Percentiles rank a stretch among this genome's conserved stretches.
Evolutionary conservation across 164 flowering plant genomes (phyloP).

Genomic region (Liquidambar formosana): DNA sequence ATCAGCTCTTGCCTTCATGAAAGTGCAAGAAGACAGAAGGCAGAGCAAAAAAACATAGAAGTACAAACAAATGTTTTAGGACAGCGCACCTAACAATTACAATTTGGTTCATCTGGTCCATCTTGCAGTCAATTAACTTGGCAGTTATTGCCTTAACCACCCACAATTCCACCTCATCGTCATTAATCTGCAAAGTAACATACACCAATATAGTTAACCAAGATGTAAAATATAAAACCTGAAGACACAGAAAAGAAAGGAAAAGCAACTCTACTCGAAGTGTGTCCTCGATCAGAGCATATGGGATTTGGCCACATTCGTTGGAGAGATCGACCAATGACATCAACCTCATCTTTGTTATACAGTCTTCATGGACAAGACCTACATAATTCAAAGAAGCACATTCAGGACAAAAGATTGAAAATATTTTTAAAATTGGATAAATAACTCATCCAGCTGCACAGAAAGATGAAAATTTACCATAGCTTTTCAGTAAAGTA

Average conservation of each 20-base stretch:
- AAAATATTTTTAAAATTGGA: not conserved
- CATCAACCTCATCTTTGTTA: constrained; percentile 87
- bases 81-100: constrained; percentile 68
- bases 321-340: constrained; percentile 78
- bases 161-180: constrained; percentile 93
- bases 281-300: constrained; percentile 68
- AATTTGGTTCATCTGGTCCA: constrained; percentile 92
- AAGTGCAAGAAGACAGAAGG: not conserved
- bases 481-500: constrained; percentile 61
- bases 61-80: too few relatives aligned
- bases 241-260: not conserved
- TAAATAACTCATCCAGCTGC: not conserved
- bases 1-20: not conserved
- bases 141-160: constrained; percentile 84
- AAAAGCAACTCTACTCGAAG: constrained; percentile 48
- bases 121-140: constrained; percentile 85
- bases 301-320: constrained; percentile 75
- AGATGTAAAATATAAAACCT: not conserved
- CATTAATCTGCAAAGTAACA: constrained; percentile 52
- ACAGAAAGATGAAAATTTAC: constrained; percentile 31
- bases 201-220: not conserved
- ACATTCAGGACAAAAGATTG: constrained; percentile 4
- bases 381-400: constrained; percentile 40
- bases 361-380: constrained; percentile 87
- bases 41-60: not conserved